A percentile compares a stretch with the other conserved stretches of the same genome.
Evolutionary conservation across 306 rosid genomes (phyloP).

Genomic region (Ormosia emarginata): DNA sequence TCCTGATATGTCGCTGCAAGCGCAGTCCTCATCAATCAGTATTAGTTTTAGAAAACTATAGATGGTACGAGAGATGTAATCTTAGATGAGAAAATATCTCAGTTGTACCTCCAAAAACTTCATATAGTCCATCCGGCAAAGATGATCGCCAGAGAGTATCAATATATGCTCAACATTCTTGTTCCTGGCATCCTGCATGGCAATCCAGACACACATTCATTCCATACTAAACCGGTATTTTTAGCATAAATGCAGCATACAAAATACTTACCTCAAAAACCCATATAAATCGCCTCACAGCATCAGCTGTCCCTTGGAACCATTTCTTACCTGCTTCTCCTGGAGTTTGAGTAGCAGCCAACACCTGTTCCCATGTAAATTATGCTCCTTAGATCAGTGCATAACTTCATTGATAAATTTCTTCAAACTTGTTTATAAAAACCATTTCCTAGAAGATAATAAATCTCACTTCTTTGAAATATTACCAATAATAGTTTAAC

Average conservation of each 20-base stretch:
- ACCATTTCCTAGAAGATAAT: background rate
- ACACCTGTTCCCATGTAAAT: conserved; percentile 50
- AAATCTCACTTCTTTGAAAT: background rate
- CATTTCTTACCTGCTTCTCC: conserved; percentile 80
- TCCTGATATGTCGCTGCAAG: conserved; percentile 60
- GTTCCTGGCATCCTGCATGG: conserved; percentile 67
- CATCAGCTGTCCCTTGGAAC: conserved; percentile 96
- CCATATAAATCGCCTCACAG: conserved; percentile 82
- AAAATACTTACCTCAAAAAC: conserved; percentile 63
- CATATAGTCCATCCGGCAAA: conserved; percentile 87
- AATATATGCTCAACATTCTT: conserved; percentile 74
- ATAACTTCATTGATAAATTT: background rate
- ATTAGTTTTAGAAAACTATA: background rate
- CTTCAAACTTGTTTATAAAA: background rate
- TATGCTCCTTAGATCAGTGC: background rate
- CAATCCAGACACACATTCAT: conserved; percentile 1
- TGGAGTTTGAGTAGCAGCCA: conserved; percentile 90
- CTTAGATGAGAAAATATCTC: background rate
- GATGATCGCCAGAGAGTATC: conserved; percentile 86
- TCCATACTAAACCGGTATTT: background rate
- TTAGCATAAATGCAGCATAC: background rate
- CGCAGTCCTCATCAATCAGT: background rate
- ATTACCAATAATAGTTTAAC: background rate
- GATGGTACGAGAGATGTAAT: background rate
- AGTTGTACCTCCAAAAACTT: conserved; percentile 65